phyloP scores from a whole-genome alignment of 176 grass and related monocot genomes.

The Aegilops bicornis region DNA sequence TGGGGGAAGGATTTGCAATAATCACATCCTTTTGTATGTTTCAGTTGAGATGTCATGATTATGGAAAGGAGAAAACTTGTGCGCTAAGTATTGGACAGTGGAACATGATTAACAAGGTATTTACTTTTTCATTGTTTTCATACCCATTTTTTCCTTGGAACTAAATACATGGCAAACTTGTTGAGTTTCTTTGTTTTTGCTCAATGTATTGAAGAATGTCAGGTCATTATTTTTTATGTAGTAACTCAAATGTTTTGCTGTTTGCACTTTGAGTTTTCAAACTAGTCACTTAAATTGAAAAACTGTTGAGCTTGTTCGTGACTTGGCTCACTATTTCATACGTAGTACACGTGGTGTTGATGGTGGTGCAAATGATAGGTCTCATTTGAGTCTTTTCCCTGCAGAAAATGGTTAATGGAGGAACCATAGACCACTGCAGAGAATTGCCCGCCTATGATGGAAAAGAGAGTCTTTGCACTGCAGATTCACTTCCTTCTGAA shows the following conservation, averaged over 20 bases:
- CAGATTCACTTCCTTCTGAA: slow-evolving; percentile 60
- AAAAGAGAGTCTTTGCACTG: slow-evolving; percentile 71
- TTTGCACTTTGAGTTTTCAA: too few species aligned
- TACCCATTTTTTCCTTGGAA: background rate
- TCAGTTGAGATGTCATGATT: slow-evolving; percentile 72
- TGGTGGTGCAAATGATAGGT: background rate
- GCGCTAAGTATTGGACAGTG: slow-evolving; percentile 66
- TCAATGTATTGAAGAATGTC: background rate
- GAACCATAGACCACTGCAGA: slow-evolving; percentile 45
- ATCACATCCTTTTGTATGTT: slow-evolving; percentile 12
- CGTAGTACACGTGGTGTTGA: background rate
- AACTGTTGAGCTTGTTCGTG: too few species aligned
- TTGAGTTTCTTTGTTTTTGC: background rate
- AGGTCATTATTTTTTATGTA: too few species aligned
- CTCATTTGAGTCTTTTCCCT: slow-evolving; percentile 3
- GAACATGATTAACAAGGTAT: slow-evolving; percentile 89
- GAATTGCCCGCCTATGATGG: slow-evolving; percentile 69
- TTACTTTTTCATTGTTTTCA: background rate
- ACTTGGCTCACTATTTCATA: too few species aligned
- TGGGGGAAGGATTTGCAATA: background rate
- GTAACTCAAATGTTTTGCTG: too few species aligned
- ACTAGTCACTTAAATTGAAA: background rate
- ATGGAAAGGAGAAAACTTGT: slow-evolving; percentile 72
- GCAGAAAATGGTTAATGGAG: slow-evolving; percentile 82
- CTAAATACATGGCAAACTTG: background rate